Evolutionary conservation across 352 stramenopile genomes (phyloP).

Genomic region (Phytophthora pini): DNA sequence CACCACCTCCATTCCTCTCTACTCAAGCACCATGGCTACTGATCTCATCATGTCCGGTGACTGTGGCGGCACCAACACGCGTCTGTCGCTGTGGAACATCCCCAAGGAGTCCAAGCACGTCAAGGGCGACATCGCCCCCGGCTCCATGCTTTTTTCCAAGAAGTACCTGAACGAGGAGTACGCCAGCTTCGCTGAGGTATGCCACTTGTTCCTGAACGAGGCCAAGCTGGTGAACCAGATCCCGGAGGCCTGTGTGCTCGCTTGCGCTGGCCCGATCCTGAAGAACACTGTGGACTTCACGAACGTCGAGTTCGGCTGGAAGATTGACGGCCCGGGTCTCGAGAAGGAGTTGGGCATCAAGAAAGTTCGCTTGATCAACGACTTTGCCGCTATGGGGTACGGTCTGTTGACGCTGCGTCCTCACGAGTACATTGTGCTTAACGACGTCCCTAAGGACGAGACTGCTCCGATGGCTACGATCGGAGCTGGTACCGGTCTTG

Average conservation of each 20-base stretch:
- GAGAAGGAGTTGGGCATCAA: slow-evolving; percentile 82
- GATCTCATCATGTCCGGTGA: slow-evolving; percentile 89
- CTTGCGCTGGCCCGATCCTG: slow-evolving; percentile 79
- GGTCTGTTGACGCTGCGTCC: slow-evolving; percentile 94
- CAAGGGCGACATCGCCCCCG: slow-evolving; percentile 66
- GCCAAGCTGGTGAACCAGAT: slow-evolving; percentile 77
- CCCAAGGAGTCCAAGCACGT: slow-evolving; percentile 41
- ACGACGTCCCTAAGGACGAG: slow-evolving; percentile 71
- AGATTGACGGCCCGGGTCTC: slow-evolving; percentile 80
- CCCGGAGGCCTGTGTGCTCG: slow-evolving; percentile 68
- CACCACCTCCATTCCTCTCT: neutral
- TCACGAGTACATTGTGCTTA: slow-evolving; percentile 90
- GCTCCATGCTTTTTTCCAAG: slow-evolving; percentile 80
- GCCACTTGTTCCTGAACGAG: slow-evolving; percentile 93
- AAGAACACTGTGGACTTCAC: slow-evolving; percentile 90
- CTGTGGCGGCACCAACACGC: slow-evolving; percentile 96
- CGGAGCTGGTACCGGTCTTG: slow-evolving; percentile 95
- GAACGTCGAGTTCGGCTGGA: slow-evolving; percentile 92
- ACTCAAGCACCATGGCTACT: slow-evolving; percentile 22
- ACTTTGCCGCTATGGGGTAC: slow-evolving; percentile 97
- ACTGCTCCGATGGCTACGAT: slow-evolving; percentile 93
- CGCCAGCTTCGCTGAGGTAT: slow-evolving; percentile 84
- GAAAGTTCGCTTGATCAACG: slow-evolving; percentile 95
- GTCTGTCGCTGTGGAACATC: slow-evolving; percentile 42
- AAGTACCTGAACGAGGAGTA: slow-evolving; percentile 88